Base-by-base conservation (phyloP, 805 yeast species). In the Saccharomycopsis sp. region DNA sequence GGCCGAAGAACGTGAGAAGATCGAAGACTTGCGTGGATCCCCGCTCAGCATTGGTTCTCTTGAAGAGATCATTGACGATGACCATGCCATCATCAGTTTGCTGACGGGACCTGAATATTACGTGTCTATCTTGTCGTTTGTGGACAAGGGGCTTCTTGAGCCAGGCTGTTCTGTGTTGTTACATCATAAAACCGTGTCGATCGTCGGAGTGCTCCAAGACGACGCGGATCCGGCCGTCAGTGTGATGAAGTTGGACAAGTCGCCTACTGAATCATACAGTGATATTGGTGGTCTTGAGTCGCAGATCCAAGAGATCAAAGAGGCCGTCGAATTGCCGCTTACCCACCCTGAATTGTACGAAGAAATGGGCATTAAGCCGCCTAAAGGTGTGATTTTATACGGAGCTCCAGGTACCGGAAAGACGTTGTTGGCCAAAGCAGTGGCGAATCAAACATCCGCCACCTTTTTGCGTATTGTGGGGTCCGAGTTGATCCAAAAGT, bases 351-450 rank as follows among this genome's bases (percentile, higher is more conserved):
- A 93, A 72, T 77, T 93, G 66, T 93, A 92, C 73, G 97, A 94
- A 75, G 97, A 92, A 73, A 92, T 93, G 97, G 98, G 98, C 67
- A 93, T 93, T 68, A 91, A 92, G 69, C 98, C 97, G 12, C 98
- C 98, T 56, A 93, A 93, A 75, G 98, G 98, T 75, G 98, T 93
- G 56, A 92, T 93, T 66, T 78, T 93, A 59, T 93, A 93, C 70
- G 98, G 98, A 68, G 96, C 97, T 0, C 98, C 98, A 41, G 98
- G 98, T 73, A 93, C 98, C 2, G 98, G 98, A 67, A 93, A 93
- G 72, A 93, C 98, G 0, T 76, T 93, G 60, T 78, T 93, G 65
- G 98, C 98, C 14, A 93, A 92, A 72, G 99, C 99, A 0, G 99
- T 94, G 53, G 99, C 99, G 2, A 93, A 94, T 73, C 97, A 94